Evolutionary conservation across 495 filamentous ascomycete genomes (phyloP).

Genomic region (Amorphotheca resinae): DNA sequence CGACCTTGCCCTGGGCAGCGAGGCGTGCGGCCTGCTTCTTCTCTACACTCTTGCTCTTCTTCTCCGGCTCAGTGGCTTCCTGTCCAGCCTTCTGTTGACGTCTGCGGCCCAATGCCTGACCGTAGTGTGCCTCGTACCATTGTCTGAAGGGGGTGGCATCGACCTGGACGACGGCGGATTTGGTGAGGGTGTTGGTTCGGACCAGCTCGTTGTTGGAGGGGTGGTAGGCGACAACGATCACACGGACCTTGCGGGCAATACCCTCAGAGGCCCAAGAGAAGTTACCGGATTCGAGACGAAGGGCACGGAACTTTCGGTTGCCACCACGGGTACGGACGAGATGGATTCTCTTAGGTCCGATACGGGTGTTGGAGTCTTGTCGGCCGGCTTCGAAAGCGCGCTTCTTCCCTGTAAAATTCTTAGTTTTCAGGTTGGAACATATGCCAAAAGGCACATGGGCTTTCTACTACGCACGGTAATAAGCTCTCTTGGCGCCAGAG

Average conservation of each 20-base stretch:
- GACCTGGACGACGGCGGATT: conserved; percentile 94
- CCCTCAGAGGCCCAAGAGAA: conserved; percentile 99
- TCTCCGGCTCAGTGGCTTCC: conserved; percentile 49
- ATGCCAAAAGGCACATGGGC: conserved; percentile 39
- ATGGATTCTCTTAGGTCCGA: conserved; percentile 97
- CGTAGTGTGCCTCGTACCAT: conserved; percentile 99
- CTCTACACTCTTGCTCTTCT: conserved; percentile 79
- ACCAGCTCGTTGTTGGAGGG: conserved; percentile 99
- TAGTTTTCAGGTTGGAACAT: conserved; percentile 49
- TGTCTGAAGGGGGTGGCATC: conserved; percentile 98
- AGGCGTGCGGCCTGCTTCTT: conserved; percentile 89
- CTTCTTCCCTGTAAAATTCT: conserved; percentile 49
- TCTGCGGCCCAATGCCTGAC: conserved; percentile 71
- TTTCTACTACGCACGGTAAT: conserved; percentile 64
- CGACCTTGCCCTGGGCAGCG: conserved; percentile 78
- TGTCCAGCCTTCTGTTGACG: conserved; percentile 67
- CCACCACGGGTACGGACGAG: conserved; percentile 96
- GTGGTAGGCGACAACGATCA: conserved; percentile 95
- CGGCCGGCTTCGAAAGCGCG: conserved; percentile 99
- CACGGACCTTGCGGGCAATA: conserved; percentile 93
- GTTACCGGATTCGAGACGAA: conserved; percentile 98
- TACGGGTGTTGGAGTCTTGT: conserved; percentile 98
- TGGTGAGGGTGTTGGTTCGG: conserved; percentile 99
- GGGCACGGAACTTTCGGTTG: conserved; percentile 98
- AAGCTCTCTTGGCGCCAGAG: conserved; percentile 91